Evolutionary conservation across 139 green algal genomes (phyloP).

Genomic region (Pseudopediastrum boryanum): DNA sequence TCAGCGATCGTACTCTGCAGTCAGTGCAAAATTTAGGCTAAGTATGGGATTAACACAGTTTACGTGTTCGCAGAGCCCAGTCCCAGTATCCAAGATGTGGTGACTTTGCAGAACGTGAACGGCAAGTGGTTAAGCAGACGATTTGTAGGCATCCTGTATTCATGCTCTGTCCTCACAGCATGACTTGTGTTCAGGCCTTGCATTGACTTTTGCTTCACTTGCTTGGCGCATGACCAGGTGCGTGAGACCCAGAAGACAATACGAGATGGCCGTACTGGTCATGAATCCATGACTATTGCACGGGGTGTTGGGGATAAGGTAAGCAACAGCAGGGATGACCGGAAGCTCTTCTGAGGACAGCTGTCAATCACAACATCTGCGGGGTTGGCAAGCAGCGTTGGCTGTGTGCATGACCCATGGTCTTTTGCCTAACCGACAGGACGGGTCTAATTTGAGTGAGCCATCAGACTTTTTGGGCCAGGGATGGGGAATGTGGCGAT

Average conservation of each 20-base stretch:
- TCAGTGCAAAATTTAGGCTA: neutral
- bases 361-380: too few species aligned
- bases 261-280: conserved; percentile 47
- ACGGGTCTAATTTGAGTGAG: too few species aligned
- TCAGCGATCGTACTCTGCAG: neutral
- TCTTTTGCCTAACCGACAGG: too few species aligned
- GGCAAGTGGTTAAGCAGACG: too few species aligned
- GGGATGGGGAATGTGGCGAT: too few species aligned
- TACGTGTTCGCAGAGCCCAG: neutral
- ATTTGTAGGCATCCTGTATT: neutral
- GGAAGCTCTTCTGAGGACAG: too few species aligned
- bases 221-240: conserved; percentile 29
- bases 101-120: too few species aligned
- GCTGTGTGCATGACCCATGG: too few species aligned
- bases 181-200: neutral
- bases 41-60: neutral
- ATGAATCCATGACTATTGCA: conserved; percentile 44
- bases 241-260: conserved; percentile 47
- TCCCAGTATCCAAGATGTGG: neutral
- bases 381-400: too few species aligned
- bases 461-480: too few species aligned
- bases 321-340: too few species aligned
- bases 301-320: conserved; percentile 48
- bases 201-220: neutral
- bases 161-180: neutral